Conservation (phyloP, 371 early-diverging fungal genomes). For the Mucor racemosus region DNA sequence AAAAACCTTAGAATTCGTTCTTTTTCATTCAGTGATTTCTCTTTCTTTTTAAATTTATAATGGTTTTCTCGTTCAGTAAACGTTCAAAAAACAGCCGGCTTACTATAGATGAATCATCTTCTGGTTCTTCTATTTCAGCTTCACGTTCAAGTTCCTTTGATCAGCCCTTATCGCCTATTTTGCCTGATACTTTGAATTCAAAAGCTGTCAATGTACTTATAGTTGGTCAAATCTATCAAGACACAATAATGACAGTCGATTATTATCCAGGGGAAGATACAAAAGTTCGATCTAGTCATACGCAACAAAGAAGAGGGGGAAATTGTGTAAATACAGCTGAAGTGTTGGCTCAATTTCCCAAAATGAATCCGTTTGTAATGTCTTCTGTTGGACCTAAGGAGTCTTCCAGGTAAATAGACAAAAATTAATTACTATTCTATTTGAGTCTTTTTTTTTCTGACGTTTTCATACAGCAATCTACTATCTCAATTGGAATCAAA, state of each 20-base stretch:
- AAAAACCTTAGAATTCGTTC: not conserved
- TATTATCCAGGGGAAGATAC: conserved; percentile 65
- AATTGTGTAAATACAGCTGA: conserved; percentile 67
- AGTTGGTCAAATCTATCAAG: conserved; percentile 59
- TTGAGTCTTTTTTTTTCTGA: not conserved
- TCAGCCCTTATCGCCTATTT: conserved; percentile 16
- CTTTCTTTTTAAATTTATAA: not conserved
- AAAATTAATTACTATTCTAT: not conserved
- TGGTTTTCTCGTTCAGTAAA: conserved; percentile 16
- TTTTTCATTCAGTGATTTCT: not conserved
- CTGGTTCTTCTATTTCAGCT: conserved; percentile 12
- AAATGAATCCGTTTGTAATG: conserved; percentile 35
- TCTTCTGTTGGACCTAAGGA: conserved; percentile 54
- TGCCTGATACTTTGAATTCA: conserved; percentile 14
- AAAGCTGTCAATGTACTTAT: conserved; percentile 30
- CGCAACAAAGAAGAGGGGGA: conserved; percentile 66
- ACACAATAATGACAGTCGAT: conserved; percentile 56
- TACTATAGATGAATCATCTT: conserved; percentile 14
- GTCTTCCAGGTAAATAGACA: conserved; percentile 39
- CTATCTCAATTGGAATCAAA: conserved; percentile 20
- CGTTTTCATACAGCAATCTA: not conserved
- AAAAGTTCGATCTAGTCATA: conserved; percentile 59
- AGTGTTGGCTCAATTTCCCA: conserved; percentile 57
- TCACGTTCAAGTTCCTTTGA: conserved; percentile 24
- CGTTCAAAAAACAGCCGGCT: conserved; percentile 8